These are phyloP conservation scores for Cyclotella sp. DNA, from an alignment of 108 stramenopile species.

Conservation along the genomic window DNA sequence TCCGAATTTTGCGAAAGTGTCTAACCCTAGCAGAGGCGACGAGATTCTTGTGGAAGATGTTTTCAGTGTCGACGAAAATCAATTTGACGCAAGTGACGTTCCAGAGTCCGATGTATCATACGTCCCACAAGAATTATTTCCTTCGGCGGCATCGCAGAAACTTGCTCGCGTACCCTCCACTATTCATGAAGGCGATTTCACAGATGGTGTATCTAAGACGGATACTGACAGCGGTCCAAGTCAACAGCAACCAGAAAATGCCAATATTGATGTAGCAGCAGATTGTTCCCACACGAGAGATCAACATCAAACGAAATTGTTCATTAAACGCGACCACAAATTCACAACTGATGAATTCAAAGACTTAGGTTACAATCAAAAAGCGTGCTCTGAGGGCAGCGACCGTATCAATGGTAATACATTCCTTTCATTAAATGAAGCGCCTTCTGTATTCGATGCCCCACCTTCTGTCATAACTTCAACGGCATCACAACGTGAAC, in stretches of 20 bases:
- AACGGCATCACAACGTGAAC: not conserved
- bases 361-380: not conserved
- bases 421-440: not conserved
- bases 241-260: not conserved
- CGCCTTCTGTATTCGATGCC: not conserved
- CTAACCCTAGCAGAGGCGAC: not conserved
- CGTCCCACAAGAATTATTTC: constrained; percentile 8
- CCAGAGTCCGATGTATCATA: not conserved
- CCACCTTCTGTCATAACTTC: not conserved
- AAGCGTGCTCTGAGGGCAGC: not conserved
- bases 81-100: not conserved
- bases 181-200: not conserved
- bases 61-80: constrained; percentile 1
- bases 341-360: not conserved
- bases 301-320: too few relatives aligned
- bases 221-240: not conserved
- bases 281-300: too few relatives aligned
- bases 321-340: too few relatives aligned
- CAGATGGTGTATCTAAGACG: not conserved
- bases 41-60: constrained; percentile 13
- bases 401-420: not conserved
- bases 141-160: not conserved
- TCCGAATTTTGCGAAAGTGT: not conserved
- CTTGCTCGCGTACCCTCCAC: not conserved
- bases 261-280: too few relatives aligned